Conservation (phyloP, 306 rosid genomes). For the Prinsepia uniflora region DNA sequence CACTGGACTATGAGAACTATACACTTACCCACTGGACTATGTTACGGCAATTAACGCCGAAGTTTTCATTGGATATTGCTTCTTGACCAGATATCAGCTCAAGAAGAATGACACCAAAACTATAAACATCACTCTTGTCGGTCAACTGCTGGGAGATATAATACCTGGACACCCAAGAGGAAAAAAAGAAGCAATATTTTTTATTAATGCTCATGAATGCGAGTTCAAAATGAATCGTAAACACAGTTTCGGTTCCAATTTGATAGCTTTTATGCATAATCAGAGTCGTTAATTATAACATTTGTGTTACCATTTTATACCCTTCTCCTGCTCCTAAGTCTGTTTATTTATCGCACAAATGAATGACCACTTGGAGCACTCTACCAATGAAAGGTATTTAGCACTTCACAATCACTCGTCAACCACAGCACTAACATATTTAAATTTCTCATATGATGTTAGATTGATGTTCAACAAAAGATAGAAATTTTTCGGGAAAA, state of each 20-base stretch:
- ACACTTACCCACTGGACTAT: slow-evolving; percentile 94
- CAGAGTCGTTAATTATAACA: background rate
- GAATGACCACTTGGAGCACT: background rate
- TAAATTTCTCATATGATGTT: slow-evolving; percentile 13
- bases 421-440: background rate
- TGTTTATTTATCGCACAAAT: background rate
- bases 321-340: background rate
- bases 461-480: slow-evolving; percentile 16
- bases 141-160: slow-evolving; percentile 96
- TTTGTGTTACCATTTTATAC: background rate
- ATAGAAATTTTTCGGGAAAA: slow-evolving; percentile 13
- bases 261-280: background rate
- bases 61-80: slow-evolving; percentile 90
- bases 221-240: background rate
- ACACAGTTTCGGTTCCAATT: background rate
- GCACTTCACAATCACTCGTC: background rate
- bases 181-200: background rate
- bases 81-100: slow-evolving; percentile 98
- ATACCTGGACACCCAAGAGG: slow-evolving; percentile 49
- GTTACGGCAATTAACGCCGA: slow-evolving; percentile 87
- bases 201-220: background rate
- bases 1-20: no score
- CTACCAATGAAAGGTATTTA: slow-evolving; percentile 7
- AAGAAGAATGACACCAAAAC: slow-evolving; percentile 97
- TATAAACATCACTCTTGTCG: slow-evolving; percentile 91